Percentiles rank a stretch among this genome's conserved stretches.
Conservation (phyloP, 2,329 filamentous ascomycete genomes). For the Trichocomaceae sp. region DNA sequence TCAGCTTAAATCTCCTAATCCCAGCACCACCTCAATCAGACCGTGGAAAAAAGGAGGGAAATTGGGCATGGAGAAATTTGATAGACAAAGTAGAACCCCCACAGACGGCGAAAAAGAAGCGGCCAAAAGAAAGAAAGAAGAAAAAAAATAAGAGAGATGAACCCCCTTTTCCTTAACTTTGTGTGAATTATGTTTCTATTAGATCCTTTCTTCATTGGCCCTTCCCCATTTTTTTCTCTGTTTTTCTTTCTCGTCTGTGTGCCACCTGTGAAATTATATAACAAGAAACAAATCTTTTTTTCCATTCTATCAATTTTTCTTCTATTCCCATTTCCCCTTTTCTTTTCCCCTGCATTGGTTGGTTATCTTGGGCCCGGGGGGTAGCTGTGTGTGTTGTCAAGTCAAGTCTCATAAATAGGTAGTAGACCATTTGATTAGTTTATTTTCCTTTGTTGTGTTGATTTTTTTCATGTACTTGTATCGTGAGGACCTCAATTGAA, state of each 20-base stretch:
- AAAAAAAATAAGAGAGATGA: not conserved
- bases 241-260: not conserved
- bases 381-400: no score
- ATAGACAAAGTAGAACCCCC: not conserved
- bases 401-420: not conserved
- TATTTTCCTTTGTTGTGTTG: not conserved
- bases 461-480: slow-evolving; percentile 6
- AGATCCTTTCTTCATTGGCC: not conserved
- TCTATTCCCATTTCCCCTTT: not conserved
- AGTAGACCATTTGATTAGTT: not conserved
- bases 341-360: no score
- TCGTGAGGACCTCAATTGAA: not conserved
- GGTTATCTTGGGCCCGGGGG: no score
- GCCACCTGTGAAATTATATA: slow-evolving; percentile 3
- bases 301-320: not conserved
- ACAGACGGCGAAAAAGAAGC: not conserved
- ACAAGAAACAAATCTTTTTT: not conserved
- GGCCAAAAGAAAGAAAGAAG: not conserved
- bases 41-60: not conserved
- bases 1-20: slow-evolving; percentile 64
- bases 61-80: not conserved
- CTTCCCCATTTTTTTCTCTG: not conserved
- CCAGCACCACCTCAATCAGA: not conserved
- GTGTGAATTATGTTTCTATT: not conserved
- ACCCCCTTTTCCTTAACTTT: not conserved